Evolutionary conservation across 1,139 yeast genomes (phyloP).

Genomic region (Diutina rugosa): DNA sequence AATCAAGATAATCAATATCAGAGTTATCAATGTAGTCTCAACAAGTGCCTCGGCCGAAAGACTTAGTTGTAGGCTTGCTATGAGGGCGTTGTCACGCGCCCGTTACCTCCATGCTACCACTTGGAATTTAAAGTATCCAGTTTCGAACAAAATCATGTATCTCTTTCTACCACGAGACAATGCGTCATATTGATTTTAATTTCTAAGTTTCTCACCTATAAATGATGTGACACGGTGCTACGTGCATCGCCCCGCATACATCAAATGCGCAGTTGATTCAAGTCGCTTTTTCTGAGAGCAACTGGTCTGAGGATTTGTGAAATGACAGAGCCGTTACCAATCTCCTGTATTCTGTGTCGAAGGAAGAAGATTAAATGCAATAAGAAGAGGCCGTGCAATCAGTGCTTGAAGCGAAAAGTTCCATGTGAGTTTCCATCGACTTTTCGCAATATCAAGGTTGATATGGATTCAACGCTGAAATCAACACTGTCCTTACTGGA

Average conservation of each 20-base stretch:
- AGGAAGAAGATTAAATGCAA: slow-evolving; percentile 29
- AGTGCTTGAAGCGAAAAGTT: slow-evolving; percentile 19
- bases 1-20: no score
- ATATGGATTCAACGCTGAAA: slow-evolving; percentile 10
- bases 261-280: neutral
- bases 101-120: no score
- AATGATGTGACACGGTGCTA: neutral
- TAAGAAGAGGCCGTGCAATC: slow-evolving; percentile 27
- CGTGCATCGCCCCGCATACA: neutral
- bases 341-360: slow-evolving; percentile 30
- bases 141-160: no score
- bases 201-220: neutral
- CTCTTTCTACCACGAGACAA: no score
- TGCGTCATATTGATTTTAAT: neutral
- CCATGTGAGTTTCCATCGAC: slow-evolving; percentile 27
- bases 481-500: neutral
- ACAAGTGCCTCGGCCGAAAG: no score
- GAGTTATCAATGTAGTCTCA: no score
- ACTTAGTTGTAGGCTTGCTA: no score
- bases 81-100: no score
- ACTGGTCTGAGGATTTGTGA: neutral
- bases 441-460: slow-evolving; percentile 18
- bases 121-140: no score
- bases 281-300: neutral
- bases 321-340: slow-evolving; percentile 11